Base-by-base conservation (phyloP, 208 protist species). In the Wallacemonas collosoma region DNA sequence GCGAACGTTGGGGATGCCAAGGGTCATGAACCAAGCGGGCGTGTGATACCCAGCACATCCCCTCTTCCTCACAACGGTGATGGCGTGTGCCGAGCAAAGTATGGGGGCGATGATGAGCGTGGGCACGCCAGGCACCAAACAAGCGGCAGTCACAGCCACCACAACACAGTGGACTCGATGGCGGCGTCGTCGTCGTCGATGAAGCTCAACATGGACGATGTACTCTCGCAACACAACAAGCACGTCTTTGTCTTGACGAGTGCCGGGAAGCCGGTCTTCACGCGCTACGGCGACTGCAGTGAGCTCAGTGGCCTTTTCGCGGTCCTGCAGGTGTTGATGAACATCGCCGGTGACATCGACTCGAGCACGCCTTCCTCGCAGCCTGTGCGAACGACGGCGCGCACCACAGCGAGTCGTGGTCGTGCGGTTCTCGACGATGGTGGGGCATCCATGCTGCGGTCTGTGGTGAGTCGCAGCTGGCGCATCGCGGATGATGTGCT, bases 191-290 rank as follows among this genome's bases (percentile, higher is more conserved):
- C 45, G 45, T 50, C 45, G 45, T 50, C 45, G 1, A 50, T 54
- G 58, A 26, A 26, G 26, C 26, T 26, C 26, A 53, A 17, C 12
- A 38, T 26, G 26, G 71, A 67, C 15, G 65, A 81, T 53, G 51
- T 86, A 14, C 79, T 94, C 8, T 58, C 54, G 41, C 63, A 74
- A 39, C 81, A 91, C 57, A 72, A 54, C 1, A 88, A 90, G 54
- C 93, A 97, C 71, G 71, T 97, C 0, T 94, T 97, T 72, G 77
- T 95, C 61, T 77, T 95, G n/a, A 95, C 89, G 1, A 88, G 87
- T 39, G 83, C 93, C 8, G 90, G 90, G n/a, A 94, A 93, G 73
- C 93, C 93, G 36, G 60, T 97, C 44, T 97, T 93, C 70, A 76
- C 90, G 11, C 83, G 82, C 2, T 88, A 94, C 47, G 85, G 90